Evolutionary conservation across 768 basidiomycete genomes (phyloP).

Genomic region (Termitomyces sp.): DNA sequence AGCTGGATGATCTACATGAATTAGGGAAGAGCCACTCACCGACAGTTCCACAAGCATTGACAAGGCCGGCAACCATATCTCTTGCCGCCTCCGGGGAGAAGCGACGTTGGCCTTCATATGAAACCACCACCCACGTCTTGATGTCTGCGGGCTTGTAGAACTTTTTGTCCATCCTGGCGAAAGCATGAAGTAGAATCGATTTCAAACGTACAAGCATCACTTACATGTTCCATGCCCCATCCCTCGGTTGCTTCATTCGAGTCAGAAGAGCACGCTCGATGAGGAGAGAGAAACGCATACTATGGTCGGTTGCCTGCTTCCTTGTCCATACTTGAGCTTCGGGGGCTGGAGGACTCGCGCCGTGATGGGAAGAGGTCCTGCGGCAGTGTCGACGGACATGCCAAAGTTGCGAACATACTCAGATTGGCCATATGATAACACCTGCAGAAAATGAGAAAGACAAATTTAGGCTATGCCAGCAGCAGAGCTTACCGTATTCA

Average conservation of each 20-base stretch:
- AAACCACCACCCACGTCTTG: slow-evolving; percentile 58
- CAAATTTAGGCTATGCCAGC: not conserved
- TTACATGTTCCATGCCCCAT: slow-evolving; percentile 81
- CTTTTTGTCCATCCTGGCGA: slow-evolving; percentile 61
- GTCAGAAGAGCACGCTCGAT: slow-evolving; percentile 1
- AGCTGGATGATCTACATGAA: slow-evolving; percentile 38
- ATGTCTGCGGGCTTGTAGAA: slow-evolving; percentile 57
- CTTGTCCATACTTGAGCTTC: slow-evolving; percentile 59
- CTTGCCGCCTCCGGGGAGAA: slow-evolving; percentile 44
- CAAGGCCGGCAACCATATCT: slow-evolving; percentile 54
- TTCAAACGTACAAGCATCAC: slow-evolving; percentile 29
- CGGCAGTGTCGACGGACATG: slow-evolving; percentile 49
- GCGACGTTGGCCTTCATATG: slow-evolving; percentile 56
- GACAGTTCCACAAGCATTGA: slow-evolving; percentile 46
- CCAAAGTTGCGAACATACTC: slow-evolving; percentile 73
- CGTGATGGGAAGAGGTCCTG: slow-evolving; percentile 47
- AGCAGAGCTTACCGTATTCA: slow-evolving; percentile 21
- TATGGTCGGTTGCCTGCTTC: slow-evolving; percentile 50
- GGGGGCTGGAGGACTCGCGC: slow-evolving; percentile 65
- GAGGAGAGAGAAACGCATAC: slow-evolving; percentile 29
- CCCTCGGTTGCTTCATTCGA: slow-evolving; percentile 47
- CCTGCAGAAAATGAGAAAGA: slow-evolving; percentile 27
- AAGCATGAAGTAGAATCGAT: slow-evolving; percentile 37
- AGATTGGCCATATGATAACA: slow-evolving; percentile 66
- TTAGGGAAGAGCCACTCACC: slow-evolving; percentile 46